Evolutionary conservation across 345 rosid genomes (phyloP), one percentile per base, ranked within the genome.

Genomic region (Laguncularia racemosa): DNA sequence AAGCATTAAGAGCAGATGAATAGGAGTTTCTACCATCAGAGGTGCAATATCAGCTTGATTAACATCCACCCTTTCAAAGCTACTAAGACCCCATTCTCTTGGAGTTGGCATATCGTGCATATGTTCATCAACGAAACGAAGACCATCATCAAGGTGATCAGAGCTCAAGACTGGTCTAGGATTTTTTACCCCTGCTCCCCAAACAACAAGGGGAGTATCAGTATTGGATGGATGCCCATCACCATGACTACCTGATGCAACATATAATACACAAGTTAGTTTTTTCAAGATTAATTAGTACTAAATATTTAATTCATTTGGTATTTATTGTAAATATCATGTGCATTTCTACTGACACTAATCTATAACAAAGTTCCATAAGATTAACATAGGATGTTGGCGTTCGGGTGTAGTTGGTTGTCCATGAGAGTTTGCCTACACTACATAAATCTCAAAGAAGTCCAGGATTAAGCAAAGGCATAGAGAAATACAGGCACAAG

Each of bases 11-110:
- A 61, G 50, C 4, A 44, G 44, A 51, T 48, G 60, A 47, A 4
- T 61, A 26, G 58, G 55, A 65, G 67, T 18, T 51, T 63, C 51
- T 73, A 92, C 98, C 98, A 92, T 86, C 44, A 89, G 78, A 13
- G 96, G 84, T 69, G 98, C 87, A 67, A 92, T 86, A 80, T 92
- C 96, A 68, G 95, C 96, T 83, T 92, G 98, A 76, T 89, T 92
- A 67, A 92, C 96, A 68, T 92, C 96, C 58, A 89, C 86, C 70
- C 98, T 84, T 79, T 92, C 98, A 52, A 89, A 71, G 45, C 71
- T 80, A 57, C 71, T 69, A 58, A 89, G 90, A 53, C 86, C 96
- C 98, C 98, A 92, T 2, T 68, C 84, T 57, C 61, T 48, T 44
- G 98, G 98, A 9, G 95, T 92, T 52, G 95, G 89, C 62, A 68